Evolutionary conservation across 2,329 filamentous ascomycete genomes (phyloP), one percentile per base, ranked within the genome.

Genomic region (Huntiella bhutanensis): DNA sequence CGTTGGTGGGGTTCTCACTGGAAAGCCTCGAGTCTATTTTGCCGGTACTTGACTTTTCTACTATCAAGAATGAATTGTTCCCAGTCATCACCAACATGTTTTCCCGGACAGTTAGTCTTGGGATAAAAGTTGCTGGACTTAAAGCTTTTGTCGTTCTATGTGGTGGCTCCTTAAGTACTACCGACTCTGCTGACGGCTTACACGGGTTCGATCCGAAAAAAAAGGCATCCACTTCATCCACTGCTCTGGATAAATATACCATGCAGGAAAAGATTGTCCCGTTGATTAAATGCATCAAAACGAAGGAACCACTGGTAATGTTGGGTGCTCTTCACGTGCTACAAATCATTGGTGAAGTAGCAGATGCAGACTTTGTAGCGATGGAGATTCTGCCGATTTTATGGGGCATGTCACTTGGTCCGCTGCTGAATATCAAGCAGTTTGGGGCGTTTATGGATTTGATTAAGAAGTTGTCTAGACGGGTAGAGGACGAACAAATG

Each of bases 261-360:
- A 88, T 98, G 64, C 91, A 98, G 59, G 91, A 98, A 59, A 96
- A 95, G 65, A 82, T 98, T 33, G 74, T 96, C 0, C 91, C 91
- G 0, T 65, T 96, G 4, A 70, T 98, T 51, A 86, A 83, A 56
- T 86, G 71, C 2, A 96, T 98, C 64, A 96, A 94, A 62, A 98
- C 91, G 0, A 96, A 94, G 58, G 91, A 98, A 59, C 91, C 91
- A 0, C 87, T 86, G 5, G 91, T 98, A 7, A 96, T 96, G 83
- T 82, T 96, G 68, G 87, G 88, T 4, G 81, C 86, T 0, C 67
- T 96, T 33, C 80, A 79, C 47, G 85, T 95, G 1, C 77, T 96
- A 53, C 75, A 74, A 43, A 81, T 94, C 42, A 80, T 98, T 22
- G 86, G 86, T 6, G 73, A 75, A 43, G 70, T 80, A 15, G 87